Base-by-base conservation (phyloP, 306 rosid species). In the Inga leiocalycina region DNA sequence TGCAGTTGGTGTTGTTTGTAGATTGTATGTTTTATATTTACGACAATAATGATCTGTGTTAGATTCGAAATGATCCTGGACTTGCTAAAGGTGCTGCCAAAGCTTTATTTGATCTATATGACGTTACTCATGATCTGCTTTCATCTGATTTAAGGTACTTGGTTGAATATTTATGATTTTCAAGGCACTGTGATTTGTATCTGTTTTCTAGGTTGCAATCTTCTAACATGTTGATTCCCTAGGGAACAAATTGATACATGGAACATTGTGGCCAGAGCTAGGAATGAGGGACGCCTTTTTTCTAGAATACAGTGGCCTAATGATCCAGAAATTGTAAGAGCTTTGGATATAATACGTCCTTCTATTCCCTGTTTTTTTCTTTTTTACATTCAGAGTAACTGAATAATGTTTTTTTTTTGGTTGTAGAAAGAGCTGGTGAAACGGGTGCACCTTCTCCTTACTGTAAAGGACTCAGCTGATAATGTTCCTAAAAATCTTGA, bases 401-500 rank as follows among this genome's bases (percentile, higher is more conserved):
- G n/a, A 27, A 30, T 77, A 34, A 74, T 76, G 57, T 76, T 24
- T 27, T 9, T 9, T 20, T 56, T 12, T 10, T 10, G 62, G 71
- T 83, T 81, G 84, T 84, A 96, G 99, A 91, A 87, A 82, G 98
- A 96, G 87, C 94, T 91, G 61, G 93, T 91, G 80, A 96, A 92
- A 93, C 91, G 99, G 83, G 81, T 96, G 87, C 97, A 96, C 84
- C 97, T 96, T 81, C 98, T 96, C 67, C 98, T 96, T 52, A 92
- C 94, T 22, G 98, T 96, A 61, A 96, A 96, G 88, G 99, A 96
- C 79, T 88, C 98, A 56, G 94, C 98, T 0, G 90, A 93, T 76
- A 96, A 96, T 86, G 87, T 96, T 87, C 99, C 99, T 41, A 93
- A 96, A 87, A 96, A 96, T 89, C 97, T 96, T 81, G 99, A 96